Evolutionary conservation across 2,329 filamentous ascomycete species (phyloP), one percentile per base, ranked within the genome.

Genomic region (Arachnomyces sp.): DNA sequence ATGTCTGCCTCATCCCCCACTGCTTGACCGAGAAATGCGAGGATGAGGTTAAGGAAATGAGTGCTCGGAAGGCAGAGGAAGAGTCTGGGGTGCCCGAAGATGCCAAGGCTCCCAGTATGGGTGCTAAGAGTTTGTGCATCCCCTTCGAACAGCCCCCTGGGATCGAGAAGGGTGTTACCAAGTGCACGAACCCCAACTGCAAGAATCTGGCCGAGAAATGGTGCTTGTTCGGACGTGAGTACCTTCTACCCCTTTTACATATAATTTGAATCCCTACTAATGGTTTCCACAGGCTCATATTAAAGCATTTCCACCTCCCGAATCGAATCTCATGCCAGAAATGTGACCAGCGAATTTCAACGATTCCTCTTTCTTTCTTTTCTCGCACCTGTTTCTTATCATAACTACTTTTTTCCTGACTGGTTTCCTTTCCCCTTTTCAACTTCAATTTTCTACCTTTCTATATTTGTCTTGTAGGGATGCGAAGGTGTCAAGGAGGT

Each of bases 1-100:
- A 96, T 58, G 81, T 96, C 32, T 81, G 93, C 32, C 71, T 96
- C 44, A 93, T 96, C 49, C 90, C 90, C 39, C 84, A 87, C 72
- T 98, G 93, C 61, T 71, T 89, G 46, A 83, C 77, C 9, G 77
- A 78, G 44, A 79, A 84, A 60, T 96, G 90, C 58, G 90, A 95
- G 67, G 90, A 95, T 55, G 79, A 86, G 63, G 87, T 96, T 70
- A 96, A 96, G 77, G 87, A 93, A 42, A 73, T 89, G 59, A 94
- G 86, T 47, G 86, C 84, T 32, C 82, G 83, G 49, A 84, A 81
- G 52, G 81, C 63, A 2, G 66, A 72, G 54, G 63, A 69, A 40
- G 66, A 71, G 36, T 63, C 62, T 70, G 83, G 84, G 71, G 79
- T 81, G 62, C 64, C 77, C 66, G 64, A 90, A 72, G 79, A 93